Evolutionary conservation across 176 grass and related monocot species (phyloP), one percentile per base, ranked within the genome.

Genomic region (Musa beccarii): DNA sequence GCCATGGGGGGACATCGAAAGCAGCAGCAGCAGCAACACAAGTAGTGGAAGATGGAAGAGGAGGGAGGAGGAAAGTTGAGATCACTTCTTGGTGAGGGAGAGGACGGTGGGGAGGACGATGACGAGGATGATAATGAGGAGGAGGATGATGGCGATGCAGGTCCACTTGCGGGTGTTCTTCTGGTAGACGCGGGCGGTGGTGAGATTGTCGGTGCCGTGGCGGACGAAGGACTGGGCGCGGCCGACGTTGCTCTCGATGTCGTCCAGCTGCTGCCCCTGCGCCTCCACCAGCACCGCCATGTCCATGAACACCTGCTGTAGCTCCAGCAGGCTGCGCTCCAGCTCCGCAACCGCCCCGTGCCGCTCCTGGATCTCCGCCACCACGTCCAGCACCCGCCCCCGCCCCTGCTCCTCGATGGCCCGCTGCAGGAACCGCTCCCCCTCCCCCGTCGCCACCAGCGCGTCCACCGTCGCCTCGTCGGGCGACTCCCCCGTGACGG

Each of bases 241-340:
- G 16, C 62, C 53, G 11, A 96, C 85, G 12, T 96, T 83, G 54
- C 59, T 75, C 85, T 92, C 89, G 54, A 89, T 88, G 68, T 89
- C 77, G 65, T 82, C 74, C 8, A 96, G 25, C 49, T 74, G 85
- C 51, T 81, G 80, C 11, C 83, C 89, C 78, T 96, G 87, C 10
- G 81, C 72, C 19, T 89, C 86, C 63, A 96, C 89, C 21, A 92
- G 80, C 80, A 73, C 83, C 0, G 85, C 89, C 89, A 96, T 96
- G 81, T 96, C 89, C 64, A 87, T 68, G 80, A 96, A 96, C 75
- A 96, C 76, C 92, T 96, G 86, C 8, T 96, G 92, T 49, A 96
- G 85, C 72, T 96, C 92, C 63, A 87, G 15, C 21, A 96, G 84
- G 19, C 86, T 79, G 63, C 77, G 75, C 83, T 96, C 86, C 49